Evolutionary conservation across 345 rosid species (phyloP).

Genomic region (Euphorbia pulcherrima): DNA sequence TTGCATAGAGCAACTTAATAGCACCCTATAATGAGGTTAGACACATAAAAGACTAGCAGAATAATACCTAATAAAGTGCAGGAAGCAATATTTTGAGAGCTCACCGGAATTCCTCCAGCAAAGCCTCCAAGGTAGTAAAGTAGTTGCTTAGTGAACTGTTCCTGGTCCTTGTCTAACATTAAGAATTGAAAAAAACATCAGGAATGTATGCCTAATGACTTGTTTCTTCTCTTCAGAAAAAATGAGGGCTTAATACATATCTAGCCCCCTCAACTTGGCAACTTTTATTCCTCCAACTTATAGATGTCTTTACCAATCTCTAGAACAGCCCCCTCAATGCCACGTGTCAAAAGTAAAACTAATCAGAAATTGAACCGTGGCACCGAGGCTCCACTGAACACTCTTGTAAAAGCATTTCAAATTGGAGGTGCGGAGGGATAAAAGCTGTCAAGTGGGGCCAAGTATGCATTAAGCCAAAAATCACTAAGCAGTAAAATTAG

Average conservation of each 20-base stretch:
- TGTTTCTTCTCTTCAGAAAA: not conserved
- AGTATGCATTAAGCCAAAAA: too few relatives aligned
- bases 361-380: too few relatives aligned
- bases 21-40: not conserved
- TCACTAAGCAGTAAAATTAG: not conserved
- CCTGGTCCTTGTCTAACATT: constrained; percentile 74
- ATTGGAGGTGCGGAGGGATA: too few relatives aligned
- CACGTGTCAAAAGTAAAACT: too few relatives aligned
- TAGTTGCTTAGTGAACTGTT: constrained; percentile 83
- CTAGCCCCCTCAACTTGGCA: too few relatives aligned
- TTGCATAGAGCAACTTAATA: not conserved
- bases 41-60: constrained; percentile 11
- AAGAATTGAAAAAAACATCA: not conserved
- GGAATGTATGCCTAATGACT: not conserved
- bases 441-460: too few relatives aligned
- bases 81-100: constrained; percentile 29
- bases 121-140: constrained; percentile 78
- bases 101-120: constrained; percentile 97
- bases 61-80: constrained; percentile 32
- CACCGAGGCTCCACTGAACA: too few relatives aligned
- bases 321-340: too few relatives aligned
- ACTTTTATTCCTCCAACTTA: too few relatives aligned
- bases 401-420: too few relatives aligned
- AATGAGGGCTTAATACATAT: too few relatives aligned
- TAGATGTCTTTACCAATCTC: too few relatives aligned